phyloP scores from a whole-genome alignment of 176 grass and related monocot genomes.

The Carex myosuroides region DNA sequence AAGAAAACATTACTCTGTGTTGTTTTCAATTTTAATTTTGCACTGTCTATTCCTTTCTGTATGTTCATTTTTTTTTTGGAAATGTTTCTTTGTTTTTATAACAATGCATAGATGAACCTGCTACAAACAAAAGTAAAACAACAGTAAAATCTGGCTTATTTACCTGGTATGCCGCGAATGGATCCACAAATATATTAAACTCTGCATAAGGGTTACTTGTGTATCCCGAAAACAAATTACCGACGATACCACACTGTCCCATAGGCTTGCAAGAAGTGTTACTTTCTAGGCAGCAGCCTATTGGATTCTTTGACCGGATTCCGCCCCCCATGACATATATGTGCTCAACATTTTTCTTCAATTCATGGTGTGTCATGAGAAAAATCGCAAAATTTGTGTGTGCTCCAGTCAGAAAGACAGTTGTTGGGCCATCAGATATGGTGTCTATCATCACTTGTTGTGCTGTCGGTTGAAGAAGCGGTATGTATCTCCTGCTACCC shows the following conservation, averaged over 20 bases:
- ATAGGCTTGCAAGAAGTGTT: slow-evolving; percentile 28
- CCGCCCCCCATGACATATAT: slow-evolving; percentile 91
- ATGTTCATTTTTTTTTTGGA: neutral
- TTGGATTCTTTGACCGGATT: slow-evolving; percentile 63
- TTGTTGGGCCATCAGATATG: slow-evolving; percentile 61
- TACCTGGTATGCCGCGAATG: slow-evolving; percentile 89
- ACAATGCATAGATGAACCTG: neutral
- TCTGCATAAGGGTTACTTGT: slow-evolving; percentile 67
- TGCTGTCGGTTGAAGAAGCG: slow-evolving; percentile 54
- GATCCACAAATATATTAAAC: slow-evolving; percentile 83
- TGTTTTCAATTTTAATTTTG: neutral
- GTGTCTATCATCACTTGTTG: slow-evolving; percentile 68
- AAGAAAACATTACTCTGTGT: neutral
- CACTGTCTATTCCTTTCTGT: neutral
- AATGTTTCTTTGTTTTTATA: neutral
- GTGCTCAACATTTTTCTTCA: slow-evolving; percentile 74
- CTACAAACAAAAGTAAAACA: neutral
- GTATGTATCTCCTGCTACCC: slow-evolving; percentile 65
- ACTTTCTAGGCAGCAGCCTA: slow-evolving; percentile 60
- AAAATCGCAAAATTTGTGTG: slow-evolving; percentile 80
- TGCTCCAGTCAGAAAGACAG: slow-evolving; percentile 53
- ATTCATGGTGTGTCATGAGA: slow-evolving; percentile 63
- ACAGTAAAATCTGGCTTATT: neutral
- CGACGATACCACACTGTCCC: slow-evolving; percentile 52
- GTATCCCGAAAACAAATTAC: slow-evolving; percentile 70